Percentiles rank a stretch among this genome's conserved stretches.
Evolutionary conservation across 768 basidiomycete species (phyloP).

Genomic region (Cystofilobasidium macerans): DNA sequence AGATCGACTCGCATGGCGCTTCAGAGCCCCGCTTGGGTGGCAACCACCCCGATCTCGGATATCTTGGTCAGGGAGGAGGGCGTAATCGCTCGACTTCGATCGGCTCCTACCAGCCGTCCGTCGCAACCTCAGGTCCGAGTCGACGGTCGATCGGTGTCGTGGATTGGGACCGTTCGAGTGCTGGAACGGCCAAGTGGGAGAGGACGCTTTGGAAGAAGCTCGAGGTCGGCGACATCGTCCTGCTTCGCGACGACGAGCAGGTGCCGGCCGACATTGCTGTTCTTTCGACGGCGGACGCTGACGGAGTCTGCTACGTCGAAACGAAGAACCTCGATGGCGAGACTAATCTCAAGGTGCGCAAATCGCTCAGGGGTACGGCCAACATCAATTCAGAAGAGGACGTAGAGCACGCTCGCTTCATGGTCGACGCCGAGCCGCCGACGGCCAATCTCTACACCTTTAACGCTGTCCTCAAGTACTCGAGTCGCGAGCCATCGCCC

Average conservation of each 20-base stretch:
- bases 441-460: constrained; percentile 87
- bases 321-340: constrained; percentile 98
- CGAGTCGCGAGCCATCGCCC: neutral
- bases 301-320: constrained; percentile 87
- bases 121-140: constrained; percentile 33
- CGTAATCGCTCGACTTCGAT: neutral
- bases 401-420: constrained; percentile 71
- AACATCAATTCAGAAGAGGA: constrained; percentile 75
- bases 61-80: neutral
- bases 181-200: constrained; percentile 77
- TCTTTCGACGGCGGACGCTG: constrained; percentile 78
- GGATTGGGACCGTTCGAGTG: constrained; percentile 60
- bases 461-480: constrained; percentile 69
- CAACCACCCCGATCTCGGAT: constrained; percentile 18
- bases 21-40: constrained; percentile 11
- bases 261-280: constrained; percentile 85
- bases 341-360: constrained; percentile 85
- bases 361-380: constrained; percentile 62
- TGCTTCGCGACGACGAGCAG: constrained; percentile 86
- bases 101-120: constrained; percentile 37
- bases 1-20: constrained; percentile 8
- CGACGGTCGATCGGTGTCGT: constrained; percentile 53
- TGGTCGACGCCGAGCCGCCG: constrained; percentile 84
- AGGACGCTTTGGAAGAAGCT: constrained; percentile 97
- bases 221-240: constrained; percentile 89